Conservation (phyloP, 441 rosid genomes). For the Gossypium schwendimanii region DNA sequence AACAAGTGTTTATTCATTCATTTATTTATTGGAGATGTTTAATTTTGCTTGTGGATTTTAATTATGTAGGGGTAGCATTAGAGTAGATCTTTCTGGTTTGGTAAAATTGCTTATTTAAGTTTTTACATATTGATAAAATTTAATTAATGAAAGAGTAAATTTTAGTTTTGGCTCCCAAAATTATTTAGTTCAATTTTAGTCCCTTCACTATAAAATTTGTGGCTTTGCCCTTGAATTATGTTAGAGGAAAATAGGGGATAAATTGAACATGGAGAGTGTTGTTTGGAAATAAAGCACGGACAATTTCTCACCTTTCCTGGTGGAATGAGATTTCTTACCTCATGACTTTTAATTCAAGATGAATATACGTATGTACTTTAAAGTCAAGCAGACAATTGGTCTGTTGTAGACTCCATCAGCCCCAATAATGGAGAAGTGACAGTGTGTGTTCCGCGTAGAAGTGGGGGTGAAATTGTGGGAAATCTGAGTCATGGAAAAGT, state of each 20-base stretch:
- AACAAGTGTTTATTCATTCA: neutral
- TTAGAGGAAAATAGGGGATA: too few species aligned
- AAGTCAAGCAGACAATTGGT: neutral
- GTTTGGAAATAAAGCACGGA: too few species aligned
- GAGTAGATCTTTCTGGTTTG: too few species aligned
- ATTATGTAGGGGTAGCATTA: too few species aligned
- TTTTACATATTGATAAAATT: too few species aligned
- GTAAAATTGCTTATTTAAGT: too few species aligned
- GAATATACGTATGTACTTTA: neutral
- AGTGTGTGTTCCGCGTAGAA: slow-evolving; percentile 7
- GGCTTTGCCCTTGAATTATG: too few species aligned
- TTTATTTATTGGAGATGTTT: neutral
- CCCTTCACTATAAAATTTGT: too few species aligned
- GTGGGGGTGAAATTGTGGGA: slow-evolving; percentile 10
- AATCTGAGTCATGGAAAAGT: slow-evolving; percentile 8
- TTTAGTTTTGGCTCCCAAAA: too few species aligned
- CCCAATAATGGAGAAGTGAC: slow-evolving; percentile 2
- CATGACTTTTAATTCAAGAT: neutral
- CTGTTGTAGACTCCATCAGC: neutral
- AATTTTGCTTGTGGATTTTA: neutral
- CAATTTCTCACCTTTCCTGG: neutral
- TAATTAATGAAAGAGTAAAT: too few species aligned
- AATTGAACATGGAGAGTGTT: too few species aligned
- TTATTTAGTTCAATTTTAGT: too few species aligned
- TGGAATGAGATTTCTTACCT: neutral